Conservation (phyloP, 257 asterid genomes). For the Lantana camara region DNA sequence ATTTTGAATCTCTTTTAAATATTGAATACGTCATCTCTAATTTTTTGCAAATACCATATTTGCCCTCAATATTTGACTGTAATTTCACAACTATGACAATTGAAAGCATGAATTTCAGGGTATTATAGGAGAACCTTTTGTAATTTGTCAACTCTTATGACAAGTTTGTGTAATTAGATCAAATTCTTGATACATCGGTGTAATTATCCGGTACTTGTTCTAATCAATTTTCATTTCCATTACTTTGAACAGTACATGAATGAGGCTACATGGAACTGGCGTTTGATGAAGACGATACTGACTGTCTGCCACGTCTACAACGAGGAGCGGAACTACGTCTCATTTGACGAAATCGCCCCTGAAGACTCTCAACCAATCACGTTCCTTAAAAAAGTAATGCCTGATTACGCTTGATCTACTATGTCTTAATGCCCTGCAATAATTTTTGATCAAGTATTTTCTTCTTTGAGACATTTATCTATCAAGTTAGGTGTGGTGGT, state of each 20-base stretch:
- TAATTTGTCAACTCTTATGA: no score
- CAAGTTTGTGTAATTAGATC: no score
- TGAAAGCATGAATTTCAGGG: no score
- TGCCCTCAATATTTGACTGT: no score
- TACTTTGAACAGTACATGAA: conserved; percentile 70
- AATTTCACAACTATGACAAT: no score
- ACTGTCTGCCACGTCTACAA: conserved; percentile 79
- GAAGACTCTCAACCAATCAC: conserved; percentile 76
- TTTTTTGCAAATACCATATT: no score
- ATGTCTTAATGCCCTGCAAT: conserved; percentile 17
- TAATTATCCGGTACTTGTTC: neutral
- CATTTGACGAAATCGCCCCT: conserved; percentile 80
- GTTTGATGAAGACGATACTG: conserved; percentile 91
- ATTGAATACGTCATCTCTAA: no score
- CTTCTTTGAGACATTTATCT: conserved; percentile 14
- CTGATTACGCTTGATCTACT: conserved; percentile 61
- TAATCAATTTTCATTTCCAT: neutral
- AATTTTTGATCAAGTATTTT: conserved; percentile 8
- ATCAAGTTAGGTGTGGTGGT: conserved; percentile 10
- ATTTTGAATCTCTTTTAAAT: no score
- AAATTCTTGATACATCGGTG: no score
- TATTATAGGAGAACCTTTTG: no score
- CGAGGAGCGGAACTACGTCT: conserved; percentile 66
- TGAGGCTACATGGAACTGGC: conserved; percentile 98
- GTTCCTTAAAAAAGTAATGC: conserved; percentile 90